Evolutionary conservation across 805 yeast genomes (phyloP).

Genomic region (Candida qinlingensis): DNA sequence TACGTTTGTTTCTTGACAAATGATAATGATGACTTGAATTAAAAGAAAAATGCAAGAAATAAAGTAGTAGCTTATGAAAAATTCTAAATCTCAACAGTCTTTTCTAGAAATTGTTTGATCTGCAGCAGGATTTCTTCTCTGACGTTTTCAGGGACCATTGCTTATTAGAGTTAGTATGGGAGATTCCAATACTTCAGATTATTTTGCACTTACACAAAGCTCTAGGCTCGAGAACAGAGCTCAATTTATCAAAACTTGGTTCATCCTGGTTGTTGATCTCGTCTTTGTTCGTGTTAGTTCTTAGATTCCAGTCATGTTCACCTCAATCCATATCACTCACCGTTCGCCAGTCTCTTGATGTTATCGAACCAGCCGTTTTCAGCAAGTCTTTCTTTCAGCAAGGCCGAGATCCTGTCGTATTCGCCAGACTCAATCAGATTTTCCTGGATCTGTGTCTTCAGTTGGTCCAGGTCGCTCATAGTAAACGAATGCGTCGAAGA

Average conservation of each 20-base stretch:
- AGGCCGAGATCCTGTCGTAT: constrained; percentile 65
- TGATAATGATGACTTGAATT: too few relatives aligned
- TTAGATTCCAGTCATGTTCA: too few relatives aligned
- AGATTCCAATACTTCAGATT: background rate
- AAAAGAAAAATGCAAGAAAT: too few relatives aligned
- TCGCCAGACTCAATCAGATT: constrained; percentile 73
- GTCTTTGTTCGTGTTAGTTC: constrained; percentile 15
- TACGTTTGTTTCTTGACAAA: too few relatives aligned
- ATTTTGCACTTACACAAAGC: constrained; percentile 46
- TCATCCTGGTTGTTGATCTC: constrained; percentile 36
- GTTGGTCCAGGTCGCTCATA: constrained; percentile 9
- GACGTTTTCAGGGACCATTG: constrained; percentile 62
- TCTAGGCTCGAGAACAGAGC: constrained; percentile 50
- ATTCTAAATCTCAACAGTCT: constrained; percentile 30
- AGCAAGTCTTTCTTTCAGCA: constrained; percentile 56
- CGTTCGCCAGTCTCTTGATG: constrained; percentile 54
- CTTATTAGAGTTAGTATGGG: constrained; percentile 12
- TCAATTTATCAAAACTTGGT: constrained; percentile 48
- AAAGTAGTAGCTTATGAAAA: background rate
- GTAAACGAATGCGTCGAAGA: background rate
- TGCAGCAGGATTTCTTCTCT: constrained; percentile 52
- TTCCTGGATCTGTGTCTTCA: constrained; percentile 61
- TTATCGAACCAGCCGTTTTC: constrained; percentile 86
- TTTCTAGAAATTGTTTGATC: constrained; percentile 55
- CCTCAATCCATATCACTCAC: constrained; percentile 23